These are phyloP conservation scores for Aegilops sharonensis DNA, from an alignment of 176 grass and related monocot genomes.

Conservation along the genomic window DNA sequence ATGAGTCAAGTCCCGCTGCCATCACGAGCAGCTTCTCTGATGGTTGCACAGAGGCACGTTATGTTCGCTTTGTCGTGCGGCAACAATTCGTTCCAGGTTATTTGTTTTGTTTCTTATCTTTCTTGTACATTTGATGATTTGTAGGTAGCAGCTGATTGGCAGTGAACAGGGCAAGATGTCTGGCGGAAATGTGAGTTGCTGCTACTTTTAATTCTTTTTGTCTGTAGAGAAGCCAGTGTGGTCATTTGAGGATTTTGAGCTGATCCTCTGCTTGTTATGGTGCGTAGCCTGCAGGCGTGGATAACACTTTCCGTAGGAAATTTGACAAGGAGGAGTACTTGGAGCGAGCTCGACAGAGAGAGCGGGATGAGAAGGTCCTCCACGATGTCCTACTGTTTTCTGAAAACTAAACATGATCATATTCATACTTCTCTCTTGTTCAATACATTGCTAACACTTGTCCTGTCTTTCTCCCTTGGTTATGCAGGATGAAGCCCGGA, in stretches of 20 bases:
- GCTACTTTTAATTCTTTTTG: neutral
- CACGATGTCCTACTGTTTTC: neutral
- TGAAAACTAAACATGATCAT: neutral
- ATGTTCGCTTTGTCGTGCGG: neutral
- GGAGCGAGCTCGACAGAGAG: slow-evolving; percentile 79
- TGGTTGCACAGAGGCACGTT: neutral
- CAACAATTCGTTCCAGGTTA: neutral
- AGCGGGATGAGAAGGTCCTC: slow-evolving; percentile 74
- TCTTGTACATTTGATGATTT: neutral
- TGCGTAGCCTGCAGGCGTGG: slow-evolving; percentile 70
- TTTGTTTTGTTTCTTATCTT: slow-evolving; percentile 1
- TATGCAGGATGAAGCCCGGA: slow-evolving; percentile 47
- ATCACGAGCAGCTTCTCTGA: neutral
- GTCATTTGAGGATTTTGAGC: neutral
- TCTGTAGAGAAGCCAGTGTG: neutral
- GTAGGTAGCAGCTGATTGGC: slow-evolving; percentile 9
- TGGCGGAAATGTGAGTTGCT: slow-evolving; percentile 51
- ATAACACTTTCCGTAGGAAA: slow-evolving; percentile 93
- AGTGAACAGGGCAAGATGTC: slow-evolving; percentile 40
- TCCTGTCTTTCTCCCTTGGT: slow-evolving; percentile 20
- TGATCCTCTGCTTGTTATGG: slow-evolving; percentile 20
- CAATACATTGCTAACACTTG: slow-evolving; percentile 5
- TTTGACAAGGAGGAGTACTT: slow-evolving; percentile 90
- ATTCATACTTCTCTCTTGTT: neutral
- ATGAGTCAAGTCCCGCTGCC: neutral